Base-by-base conservation (phyloP, 2,329 filamentous ascomycete species). In the Alternaria conjuncta region DNA sequence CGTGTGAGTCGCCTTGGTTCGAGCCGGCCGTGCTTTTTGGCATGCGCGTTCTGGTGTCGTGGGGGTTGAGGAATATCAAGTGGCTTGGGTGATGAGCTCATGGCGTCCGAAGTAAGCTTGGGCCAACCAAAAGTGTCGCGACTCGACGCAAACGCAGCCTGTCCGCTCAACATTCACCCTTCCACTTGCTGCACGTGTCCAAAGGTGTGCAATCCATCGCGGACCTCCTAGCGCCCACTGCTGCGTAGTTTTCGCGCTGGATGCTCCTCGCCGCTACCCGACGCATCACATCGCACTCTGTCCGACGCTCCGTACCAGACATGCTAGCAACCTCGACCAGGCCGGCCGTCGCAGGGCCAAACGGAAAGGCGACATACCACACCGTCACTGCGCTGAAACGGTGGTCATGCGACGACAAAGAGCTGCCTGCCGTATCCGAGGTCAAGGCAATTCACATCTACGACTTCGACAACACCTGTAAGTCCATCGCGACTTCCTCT, bases 401-500 rank as follows among this genome's bases (percentile, higher is more conserved):
- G 70, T 97, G 94, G 94, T 97, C 93, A 44, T 89, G 94, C 71
- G 83, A 90, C 64, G 89, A 89, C 75, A 90, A 88, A 75, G 86
- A 90, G 64, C 84, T 96, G 32, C 92, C 93, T 87, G 87, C 88
- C 30, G 85, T 89, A 11, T 85, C 91, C 45, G 84, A 88, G 59
- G 90, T 98, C 80, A 93, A 88, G 78, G 83, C 89, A 9, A 89
- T 99, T 56, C 95, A 98, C 77, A 87, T 99, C 71, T 98, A 98
- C 83, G 96, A 99, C 80, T 99, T 98, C 80, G 96, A 99, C 81
- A 98, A 99, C 77, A 98, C 95, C 41, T 83, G 92, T 95, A 84
- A 78, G 90, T 66, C 41, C 49, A 41, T 44, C 56, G 45, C 53
- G 66, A 55, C 54, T 44, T 53, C 30, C 15, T 23, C 20, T 23